phyloP scores from a whole-genome alignment of 2,329 filamentous ascomycete genomes.

The Basipetospora chlamydospora region DNA sequence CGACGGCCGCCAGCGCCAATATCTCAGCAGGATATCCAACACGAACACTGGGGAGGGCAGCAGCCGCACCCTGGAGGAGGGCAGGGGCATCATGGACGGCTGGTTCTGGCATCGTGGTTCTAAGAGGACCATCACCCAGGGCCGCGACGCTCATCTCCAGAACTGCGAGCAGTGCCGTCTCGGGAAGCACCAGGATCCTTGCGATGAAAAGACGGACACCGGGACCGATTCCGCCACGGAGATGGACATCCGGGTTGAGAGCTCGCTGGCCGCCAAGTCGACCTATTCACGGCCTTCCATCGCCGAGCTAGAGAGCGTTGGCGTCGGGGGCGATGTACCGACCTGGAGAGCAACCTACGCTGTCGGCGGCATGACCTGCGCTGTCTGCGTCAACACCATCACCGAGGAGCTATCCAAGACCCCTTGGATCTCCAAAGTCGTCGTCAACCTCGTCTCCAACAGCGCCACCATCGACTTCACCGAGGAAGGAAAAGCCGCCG shows the following conservation, averaged over 20 bases:
- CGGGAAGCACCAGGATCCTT: neutral
- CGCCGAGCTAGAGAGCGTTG: conserved; percentile 6
- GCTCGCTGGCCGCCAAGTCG: neutral
- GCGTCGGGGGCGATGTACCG: conserved; percentile 1
- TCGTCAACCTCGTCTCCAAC: conserved; percentile 52
- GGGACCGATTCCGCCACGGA: too few species aligned
- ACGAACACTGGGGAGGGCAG: conserved; percentile 12
- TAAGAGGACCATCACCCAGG: too few species aligned
- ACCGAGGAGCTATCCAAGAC: conserved; percentile 40
- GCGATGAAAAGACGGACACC: neutral
- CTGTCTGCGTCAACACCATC: conserved; percentile 51
- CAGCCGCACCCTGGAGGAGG: conserved; percentile 11
- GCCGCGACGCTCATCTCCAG: conserved; percentile 16
- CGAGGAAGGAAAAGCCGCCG: conserved; percentile 16
- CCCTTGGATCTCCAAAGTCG: conserved; percentile 41
- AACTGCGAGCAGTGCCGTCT: conserved; percentile 22
- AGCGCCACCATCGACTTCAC: conserved; percentile 47
- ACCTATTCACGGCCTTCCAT: neutral
- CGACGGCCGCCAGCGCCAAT: conserved; percentile 11
- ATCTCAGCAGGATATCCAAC: neutral
- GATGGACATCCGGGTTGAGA: neutral
- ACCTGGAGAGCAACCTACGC: conserved; percentile 40
- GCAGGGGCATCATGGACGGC: conserved; percentile 13
- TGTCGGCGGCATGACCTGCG: conserved; percentile 61
- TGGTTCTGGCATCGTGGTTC: conserved; percentile 15